phyloP scores from a whole-genome alignment of 257 asterid genomes.

The Solanum chaucha region DNA sequence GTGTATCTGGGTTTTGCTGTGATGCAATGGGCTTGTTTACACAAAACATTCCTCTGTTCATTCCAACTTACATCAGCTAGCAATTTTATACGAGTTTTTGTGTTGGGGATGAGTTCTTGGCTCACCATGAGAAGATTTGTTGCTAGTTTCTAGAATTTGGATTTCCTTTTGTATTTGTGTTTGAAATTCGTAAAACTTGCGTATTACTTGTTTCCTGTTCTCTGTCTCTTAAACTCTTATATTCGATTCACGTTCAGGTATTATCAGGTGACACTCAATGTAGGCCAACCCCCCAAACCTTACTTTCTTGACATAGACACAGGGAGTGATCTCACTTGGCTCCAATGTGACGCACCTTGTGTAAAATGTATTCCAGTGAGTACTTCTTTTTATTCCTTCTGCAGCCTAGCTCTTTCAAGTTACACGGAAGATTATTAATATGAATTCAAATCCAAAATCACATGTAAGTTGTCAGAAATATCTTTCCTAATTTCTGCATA shows the following conservation, averaged over 20 bases:
- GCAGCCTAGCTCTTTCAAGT: not conserved
- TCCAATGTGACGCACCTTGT: constrained; percentile 93
- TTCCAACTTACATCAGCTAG: not conserved
- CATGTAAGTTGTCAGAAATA: not conserved
- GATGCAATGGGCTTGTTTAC: not conserved
- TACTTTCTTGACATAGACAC: constrained; percentile 82
- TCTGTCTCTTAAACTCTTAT: not conserved
- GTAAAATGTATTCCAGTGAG: constrained; percentile 59
- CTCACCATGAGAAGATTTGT: not conserved
- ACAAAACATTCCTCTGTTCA: not conserved
- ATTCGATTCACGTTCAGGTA: constrained; percentile 34
- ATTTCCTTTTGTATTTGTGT: not conserved
- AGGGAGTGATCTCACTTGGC: constrained; percentile 97
- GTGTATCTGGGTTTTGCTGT: not conserved
- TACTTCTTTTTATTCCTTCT: not conserved
- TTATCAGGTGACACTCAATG: constrained; percentile 42
- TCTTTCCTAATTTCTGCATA: not conserved
- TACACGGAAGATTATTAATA: not conserved
- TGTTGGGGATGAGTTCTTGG: not conserved
- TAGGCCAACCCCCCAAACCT: constrained; percentile 61
- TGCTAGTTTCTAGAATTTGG: not conserved
- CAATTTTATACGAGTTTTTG: not conserved
- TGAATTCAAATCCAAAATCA: not conserved
- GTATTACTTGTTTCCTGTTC: not conserved
- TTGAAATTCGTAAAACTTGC: not conserved